Base-by-base conservation (phyloP, 768 basidiomycete genomes). In the Naganishia vishniacii region DNA sequence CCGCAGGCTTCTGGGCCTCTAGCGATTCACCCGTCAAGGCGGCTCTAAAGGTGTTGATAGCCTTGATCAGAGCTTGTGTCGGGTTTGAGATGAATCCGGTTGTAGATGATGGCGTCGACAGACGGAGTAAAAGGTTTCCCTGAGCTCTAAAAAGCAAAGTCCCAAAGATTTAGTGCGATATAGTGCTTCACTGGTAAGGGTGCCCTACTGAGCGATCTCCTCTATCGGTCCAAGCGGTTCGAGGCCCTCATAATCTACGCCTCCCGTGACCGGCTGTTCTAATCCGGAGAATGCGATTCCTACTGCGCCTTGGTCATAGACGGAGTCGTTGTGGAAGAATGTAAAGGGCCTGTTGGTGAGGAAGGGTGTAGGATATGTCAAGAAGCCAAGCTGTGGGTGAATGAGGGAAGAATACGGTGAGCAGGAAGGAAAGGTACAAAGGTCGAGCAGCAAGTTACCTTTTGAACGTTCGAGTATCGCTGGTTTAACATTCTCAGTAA, bases 351-450 rank as follows among this genome's bases (percentile, higher is more conserved):
- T 65, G 28, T 69, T 70, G 3, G 73, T 77, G 13, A 76, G 56
- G 65, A 77, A 77, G 1, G 76, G 75, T 15, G 76, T 77, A 0
- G 72, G 69, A 23, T 73, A 71, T 11, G 73, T 73, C 15, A 77
- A 20, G 2, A 75, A 47, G 0, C 76, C 76, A 4, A 69, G 48
- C 71, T 62, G 26, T n/a, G 32, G 53, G n/a, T 15, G 15, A 15
- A 53, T n/a, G 41, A 23, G 48, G 25, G n/a, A 23, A 25, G 4
- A 46, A 25, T 42, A 16, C 37, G 26, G 48, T 32, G 3, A 5
- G 37, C 40, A n/a, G n/a, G 13, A 51, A 12, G 18, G 26, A 46
- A 29, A n/a, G 26, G n/a, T 25, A 9, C 16, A 15, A 46, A 20
- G 2, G 6, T 4, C 9, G 34, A 12, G 31, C 7, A 29, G 23